Base-by-base conservation (phyloP, 2,329 filamentous ascomycete genomes). In the Diplodia intermedia region DNA sequence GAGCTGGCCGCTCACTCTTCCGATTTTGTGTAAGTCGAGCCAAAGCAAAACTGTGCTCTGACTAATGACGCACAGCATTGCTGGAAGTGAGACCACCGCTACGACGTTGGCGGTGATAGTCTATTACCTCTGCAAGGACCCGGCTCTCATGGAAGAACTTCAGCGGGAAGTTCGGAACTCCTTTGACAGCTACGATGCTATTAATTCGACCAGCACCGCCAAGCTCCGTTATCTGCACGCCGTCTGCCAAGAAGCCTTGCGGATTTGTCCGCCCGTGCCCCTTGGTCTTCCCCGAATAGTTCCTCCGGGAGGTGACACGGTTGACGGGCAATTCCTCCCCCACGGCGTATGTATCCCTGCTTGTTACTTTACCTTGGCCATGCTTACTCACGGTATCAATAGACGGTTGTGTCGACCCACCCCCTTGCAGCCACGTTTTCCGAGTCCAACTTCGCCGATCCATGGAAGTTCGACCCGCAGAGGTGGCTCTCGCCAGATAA, bases 1-100 rank as follows among this genome's bases (percentile, higher is more conserved):
- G 54, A 67, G 31, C 49, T 54, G 9, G 68, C 54, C 0, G 78
- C 78, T 65, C 61, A 69, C 2, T 65, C 56, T 1, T 20, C 53
- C 12, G 52, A 54, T 33, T 63, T 80, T 4, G 75, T 80, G 43
- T 47, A 3, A 20, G 43, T 47, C 11, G 7, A 47, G n/a, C 4
- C 38, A 3, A 47, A 6, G 4, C 18, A 8, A 20, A 8, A 9
- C 18, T 47, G 43, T 23, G 23, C 4, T 47, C 43, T 47, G 18
- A 47, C 43, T 20, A n/a, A 47, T 47, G 43, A 3, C 3, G 8
- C 18, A 20, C 11, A 47, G 43, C 31, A 70, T 80, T 18, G 79
- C 78, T 11, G 75, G 75, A 11, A 81, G 79, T 61, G 79, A 81
- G 14, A 81, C 78, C 4, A 78, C 73, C 1, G 75, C 75, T 0